Evolutionary conservation across 805 yeast species (phyloP).

Genomic region (Candida endomychidarum): DNA sequence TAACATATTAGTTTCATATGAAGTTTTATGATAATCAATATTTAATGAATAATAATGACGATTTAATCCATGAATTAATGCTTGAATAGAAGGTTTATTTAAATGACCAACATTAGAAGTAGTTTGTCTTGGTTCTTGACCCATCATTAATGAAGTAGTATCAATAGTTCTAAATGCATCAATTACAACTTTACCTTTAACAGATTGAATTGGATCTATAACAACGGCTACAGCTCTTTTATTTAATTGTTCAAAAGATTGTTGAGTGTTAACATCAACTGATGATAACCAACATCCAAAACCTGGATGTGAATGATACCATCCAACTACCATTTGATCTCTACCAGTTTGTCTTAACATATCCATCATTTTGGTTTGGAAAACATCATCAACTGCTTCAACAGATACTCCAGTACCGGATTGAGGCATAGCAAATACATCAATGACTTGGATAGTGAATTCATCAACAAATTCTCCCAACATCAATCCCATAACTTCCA

Average conservation of each 20-base stretch:
- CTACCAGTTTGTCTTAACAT: constrained; percentile 99
- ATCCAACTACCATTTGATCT: constrained; percentile 98
- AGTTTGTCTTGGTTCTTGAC: constrained; percentile 97
- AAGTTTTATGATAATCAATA: constrained; percentile 91
- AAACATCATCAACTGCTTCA: constrained; percentile 98
- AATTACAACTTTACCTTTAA: constrained; percentile 96
- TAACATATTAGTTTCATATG: constrained; percentile 89
- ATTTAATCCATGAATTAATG: constrained; percentile 93
- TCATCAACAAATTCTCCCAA: constrained; percentile 97
- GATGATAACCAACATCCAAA: constrained; percentile 99
- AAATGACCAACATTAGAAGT: constrained; percentile 94
- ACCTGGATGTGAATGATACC: constrained; percentile 99
- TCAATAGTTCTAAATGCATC: constrained; percentile 97
- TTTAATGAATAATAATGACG: constrained; percentile 95
- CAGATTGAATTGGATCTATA: constrained; percentile 97
- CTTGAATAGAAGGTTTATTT: constrained; percentile 95
- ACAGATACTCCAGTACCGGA: constrained; percentile 98
- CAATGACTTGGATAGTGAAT: constrained; percentile 93
- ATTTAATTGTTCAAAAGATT: constrained; percentile 94
- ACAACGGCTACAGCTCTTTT: constrained; percentile 98
- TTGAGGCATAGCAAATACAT: constrained; percentile 99
- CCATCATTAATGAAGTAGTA: constrained; percentile 84
- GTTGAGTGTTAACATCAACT: constrained; percentile 97
- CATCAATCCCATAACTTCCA: constrained; percentile 95
- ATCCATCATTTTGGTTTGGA: constrained; percentile 99